Percentiles rank a stretch among this genome's conserved stretches.
Conservation (phyloP, 1,284 basidiomycete species). For the Rhodotorula sp. region DNA sequence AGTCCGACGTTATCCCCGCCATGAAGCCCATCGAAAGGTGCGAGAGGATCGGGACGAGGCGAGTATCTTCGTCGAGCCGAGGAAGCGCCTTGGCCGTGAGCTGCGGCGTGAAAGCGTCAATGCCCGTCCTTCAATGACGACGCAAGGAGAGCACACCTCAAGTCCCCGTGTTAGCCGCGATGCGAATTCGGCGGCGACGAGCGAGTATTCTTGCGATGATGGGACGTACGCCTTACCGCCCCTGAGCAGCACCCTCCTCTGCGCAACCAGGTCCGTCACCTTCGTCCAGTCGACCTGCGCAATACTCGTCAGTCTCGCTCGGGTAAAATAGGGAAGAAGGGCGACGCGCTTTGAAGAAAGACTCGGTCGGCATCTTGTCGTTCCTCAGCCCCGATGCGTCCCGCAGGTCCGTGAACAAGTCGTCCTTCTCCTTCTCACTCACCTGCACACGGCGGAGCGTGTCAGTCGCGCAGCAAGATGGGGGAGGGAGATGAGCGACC, state of each 20-base stretch:
- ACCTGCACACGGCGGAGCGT: constrained; percentile 56
- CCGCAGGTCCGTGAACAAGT: constrained; percentile 60
- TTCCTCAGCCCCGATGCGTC: constrained; percentile 51
- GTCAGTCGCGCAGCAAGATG: too few relatives aligned
- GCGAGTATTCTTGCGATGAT: constrained; percentile 74
- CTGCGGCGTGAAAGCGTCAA: constrained; percentile 53
- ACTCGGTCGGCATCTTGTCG: constrained; percentile 57
- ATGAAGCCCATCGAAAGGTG: constrained; percentile 94
- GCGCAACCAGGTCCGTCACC: constrained; percentile 88
- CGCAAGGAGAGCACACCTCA: constrained; percentile 61
- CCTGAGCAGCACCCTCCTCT: constrained; percentile 76
- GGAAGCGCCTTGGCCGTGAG: constrained; percentile 84
- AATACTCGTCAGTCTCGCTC: constrained; percentile 49
- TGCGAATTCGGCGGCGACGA: constrained; percentile 87
- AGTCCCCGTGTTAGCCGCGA: constrained; percentile 72
- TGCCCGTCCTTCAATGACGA: too few relatives aligned
- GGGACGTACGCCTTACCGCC: constrained; percentile 91
- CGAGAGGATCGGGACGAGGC: constrained; percentile 84
- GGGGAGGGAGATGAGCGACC: constrained; percentile 41
- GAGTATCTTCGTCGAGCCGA: constrained; percentile 92
- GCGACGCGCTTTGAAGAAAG: constrained; percentile 67
- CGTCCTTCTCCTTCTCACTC: constrained; percentile 61
- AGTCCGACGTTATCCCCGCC: constrained; percentile 83
- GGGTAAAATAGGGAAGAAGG: background rate
- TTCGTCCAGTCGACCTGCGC: constrained; percentile 74